Evolutionary conservation across 2,329 filamentous ascomycete species (phyloP), one percentile per base, ranked within the genome.

Genomic region (Emergomyces pasteurianus): DNA sequence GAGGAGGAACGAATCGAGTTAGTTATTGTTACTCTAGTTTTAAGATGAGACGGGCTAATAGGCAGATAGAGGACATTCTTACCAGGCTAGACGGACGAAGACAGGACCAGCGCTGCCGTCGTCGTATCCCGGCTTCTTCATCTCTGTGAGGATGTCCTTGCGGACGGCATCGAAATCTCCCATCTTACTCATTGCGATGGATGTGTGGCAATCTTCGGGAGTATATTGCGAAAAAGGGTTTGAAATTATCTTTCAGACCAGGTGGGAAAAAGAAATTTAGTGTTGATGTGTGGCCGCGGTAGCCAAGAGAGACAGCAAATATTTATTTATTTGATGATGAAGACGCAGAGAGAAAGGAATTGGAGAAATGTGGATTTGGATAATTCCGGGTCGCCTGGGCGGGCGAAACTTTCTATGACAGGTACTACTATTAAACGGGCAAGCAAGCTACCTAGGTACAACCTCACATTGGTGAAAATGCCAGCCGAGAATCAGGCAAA

Each of bases 71-170:
- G 53, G 4, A 56, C 36, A 7, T 49, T 60, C 75, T 65, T 72
- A 82, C 83, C 83, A 86, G 60, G 84, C 84, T 47, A 86, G 75
- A 14, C 84, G 80, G 60, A 86, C 83, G 58, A 86, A 80, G 0
- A 86, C 81, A 0, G 84, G 84, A 1, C 83, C 84, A 36, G 82
- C 82, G 61, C 81, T 84, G 21, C 84, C 84, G 72, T 87, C 84
- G 66, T 86, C 84, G 70, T 86, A 86, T 64, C 77, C 81, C 26
- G 84, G 83, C 69, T 86, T 82, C 63, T 81, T 75, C 54, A 85
- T 73, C 60, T 84, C 77, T 31, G 75, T 74, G 63, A 72, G 73
- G 59, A 85, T 80, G 66, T 83, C 81, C 65, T 78, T 77, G 56
- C 78, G 78, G 66, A 85, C 83, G 47, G 79, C 77, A 53, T 72